Conservation (phyloP, 805 yeast genomes). For the Candida nanaspora region DNA sequence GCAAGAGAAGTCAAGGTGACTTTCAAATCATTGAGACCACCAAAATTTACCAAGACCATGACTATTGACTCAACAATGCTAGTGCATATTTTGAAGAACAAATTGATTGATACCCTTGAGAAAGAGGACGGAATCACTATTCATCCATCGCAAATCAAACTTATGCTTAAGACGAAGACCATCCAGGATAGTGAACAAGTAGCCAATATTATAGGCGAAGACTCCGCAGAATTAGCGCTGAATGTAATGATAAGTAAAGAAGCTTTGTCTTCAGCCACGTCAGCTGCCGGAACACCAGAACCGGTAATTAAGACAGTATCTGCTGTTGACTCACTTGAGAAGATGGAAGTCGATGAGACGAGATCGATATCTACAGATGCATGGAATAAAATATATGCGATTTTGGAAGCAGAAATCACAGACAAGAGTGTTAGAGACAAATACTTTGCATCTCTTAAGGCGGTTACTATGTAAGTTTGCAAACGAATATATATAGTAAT, state of each 20-base stretch:
- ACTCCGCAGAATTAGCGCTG: constrained; percentile 17
- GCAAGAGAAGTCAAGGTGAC: constrained; percentile 16
- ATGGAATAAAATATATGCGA: constrained; percentile 29
- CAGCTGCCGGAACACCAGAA: constrained; percentile 1
- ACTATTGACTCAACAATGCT: constrained; percentile 15
- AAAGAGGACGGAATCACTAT: constrained; percentile 19
- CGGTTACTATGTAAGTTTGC: constrained; percentile 3
- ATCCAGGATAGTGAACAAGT: constrained; percentile 36
- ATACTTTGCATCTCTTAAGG: constrained; percentile 11
- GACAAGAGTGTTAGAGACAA: constrained; percentile 8
- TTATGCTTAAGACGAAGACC: constrained; percentile 45
- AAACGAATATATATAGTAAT: not conserved
- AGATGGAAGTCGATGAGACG: too few relatives aligned
- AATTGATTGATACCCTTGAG: constrained; percentile 22
- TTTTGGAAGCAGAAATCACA: constrained; percentile 26
- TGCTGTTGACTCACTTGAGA: too few relatives aligned
- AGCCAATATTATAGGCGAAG: constrained; percentile 10
- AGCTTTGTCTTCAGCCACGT: too few relatives aligned
- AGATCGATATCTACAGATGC: constrained; percentile 16
- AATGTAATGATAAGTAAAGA: constrained; percentile 28
- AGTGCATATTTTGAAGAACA: constrained; percentile 30
- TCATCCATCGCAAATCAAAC: constrained; percentile 31
- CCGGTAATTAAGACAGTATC: not conserved
- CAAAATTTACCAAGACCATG: constrained; percentile 43
- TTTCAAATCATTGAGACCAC: constrained; percentile 66